Conservation (phyloP, 139 green algal genomes). For the Chlamydomonas urium region DNA sequence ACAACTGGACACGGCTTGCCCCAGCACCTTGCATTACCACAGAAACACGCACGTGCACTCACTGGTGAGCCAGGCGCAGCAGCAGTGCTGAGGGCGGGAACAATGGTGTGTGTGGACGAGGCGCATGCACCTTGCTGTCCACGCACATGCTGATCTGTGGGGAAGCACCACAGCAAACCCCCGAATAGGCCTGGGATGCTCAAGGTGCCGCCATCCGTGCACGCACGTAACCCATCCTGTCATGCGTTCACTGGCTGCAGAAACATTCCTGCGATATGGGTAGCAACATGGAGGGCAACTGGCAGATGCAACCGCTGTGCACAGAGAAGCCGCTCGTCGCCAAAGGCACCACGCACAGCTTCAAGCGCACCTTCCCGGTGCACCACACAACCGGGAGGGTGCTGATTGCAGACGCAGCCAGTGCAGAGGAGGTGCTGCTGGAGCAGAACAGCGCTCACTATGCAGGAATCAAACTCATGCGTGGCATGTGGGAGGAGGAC, state of each 20-base stretch:
- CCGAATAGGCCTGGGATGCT: too few species aligned
- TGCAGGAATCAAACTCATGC: conserved; percentile 17
- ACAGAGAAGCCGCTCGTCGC: conserved; percentile 14
- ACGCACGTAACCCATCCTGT: too few species aligned
- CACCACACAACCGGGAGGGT: neutral
- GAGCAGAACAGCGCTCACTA: conserved; percentile 13
- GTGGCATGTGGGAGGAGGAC: conserved; percentile 11
- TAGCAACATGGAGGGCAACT: conserved; percentile 21
- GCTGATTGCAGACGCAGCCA: neutral
- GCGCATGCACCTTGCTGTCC: too few species aligned
- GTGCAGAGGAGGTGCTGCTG: conserved; percentile 15
- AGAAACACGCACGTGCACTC: too few species aligned
- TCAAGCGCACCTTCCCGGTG: conserved; percentile 20
- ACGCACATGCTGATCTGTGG: too few species aligned
- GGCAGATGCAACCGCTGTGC: neutral
- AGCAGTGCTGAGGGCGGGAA: too few species aligned
- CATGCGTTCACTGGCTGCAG: conserved; percentile 11
- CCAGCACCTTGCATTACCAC: too few species aligned
- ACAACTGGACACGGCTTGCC: too few species aligned
- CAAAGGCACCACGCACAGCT: neutral
- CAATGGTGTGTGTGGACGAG: too few species aligned
- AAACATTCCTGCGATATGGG: conserved; percentile 9
- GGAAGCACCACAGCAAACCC: too few species aligned
- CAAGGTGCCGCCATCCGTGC: too few species aligned
- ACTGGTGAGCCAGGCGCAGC: too few species aligned